These are phyloP conservation scores for Parmelia sp. DNA, from an alignment of 495 filamentous ascomycete species.

Conservation along the genomic window DNA sequence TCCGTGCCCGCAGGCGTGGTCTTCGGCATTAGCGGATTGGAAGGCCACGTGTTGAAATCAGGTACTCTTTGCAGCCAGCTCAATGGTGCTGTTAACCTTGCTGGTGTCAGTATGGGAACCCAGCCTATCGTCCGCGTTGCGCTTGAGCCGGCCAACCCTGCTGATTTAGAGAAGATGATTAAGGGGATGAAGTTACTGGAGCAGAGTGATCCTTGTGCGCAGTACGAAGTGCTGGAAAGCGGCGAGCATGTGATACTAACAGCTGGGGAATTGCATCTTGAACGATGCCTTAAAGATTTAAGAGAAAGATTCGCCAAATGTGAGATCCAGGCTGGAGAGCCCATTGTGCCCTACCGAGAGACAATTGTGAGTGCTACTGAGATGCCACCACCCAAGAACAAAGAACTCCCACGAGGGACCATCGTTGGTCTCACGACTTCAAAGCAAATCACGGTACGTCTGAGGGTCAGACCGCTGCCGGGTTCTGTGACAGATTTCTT, in stretches of 20 bases:
- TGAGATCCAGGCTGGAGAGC: slow-evolving; percentile 87
- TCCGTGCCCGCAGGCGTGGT: slow-evolving; percentile 90
- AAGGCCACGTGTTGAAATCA: slow-evolving; percentile 86
- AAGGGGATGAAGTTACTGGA: slow-evolving; percentile 79
- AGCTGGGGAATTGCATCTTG: slow-evolving; percentile 89
- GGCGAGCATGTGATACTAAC: slow-evolving; percentile 95
- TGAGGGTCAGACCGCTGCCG: slow-evolving; percentile 79
- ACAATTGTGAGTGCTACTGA: slow-evolving; percentile 79
- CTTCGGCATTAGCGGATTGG: slow-evolving; percentile 90
- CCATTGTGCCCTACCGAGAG: slow-evolving; percentile 94
- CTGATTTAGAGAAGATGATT: slow-evolving; percentile 90
- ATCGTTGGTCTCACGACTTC: slow-evolving; percentile 69
- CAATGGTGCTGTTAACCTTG: slow-evolving; percentile 85
- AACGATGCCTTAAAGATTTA: slow-evolving; percentile 90
- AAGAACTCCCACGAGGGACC: slow-evolving; percentile 79
- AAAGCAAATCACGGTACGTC: slow-evolving; percentile 71
- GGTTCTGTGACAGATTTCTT: slow-evolving; percentile 76
- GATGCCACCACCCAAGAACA: slow-evolving; percentile 83
- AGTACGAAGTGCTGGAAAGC: slow-evolving; percentile 86
- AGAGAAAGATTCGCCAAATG: slow-evolving; percentile 88
- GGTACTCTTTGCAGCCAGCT: slow-evolving; percentile 88
- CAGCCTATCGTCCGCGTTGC: slow-evolving; percentile 93
- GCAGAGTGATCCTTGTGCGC: slow-evolving; percentile 90
- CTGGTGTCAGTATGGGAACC: slow-evolving; percentile 69
- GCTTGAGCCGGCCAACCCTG: slow-evolving; percentile 80